Base-by-base conservation (phyloP, 441 rosid species). In the Aquilaria agallochum region DNA sequence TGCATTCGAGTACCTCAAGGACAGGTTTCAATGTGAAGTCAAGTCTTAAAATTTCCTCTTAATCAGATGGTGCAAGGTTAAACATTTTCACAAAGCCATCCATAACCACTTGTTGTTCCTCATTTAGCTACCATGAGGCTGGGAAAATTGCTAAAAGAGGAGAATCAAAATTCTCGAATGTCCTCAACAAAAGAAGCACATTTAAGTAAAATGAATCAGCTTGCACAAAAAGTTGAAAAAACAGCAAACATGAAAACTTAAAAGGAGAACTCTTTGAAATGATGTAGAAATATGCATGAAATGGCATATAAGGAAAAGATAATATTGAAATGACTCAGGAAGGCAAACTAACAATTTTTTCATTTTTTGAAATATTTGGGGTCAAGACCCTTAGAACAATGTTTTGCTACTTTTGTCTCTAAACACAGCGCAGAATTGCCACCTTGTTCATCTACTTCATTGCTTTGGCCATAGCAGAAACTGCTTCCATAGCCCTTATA, bases 401-500 rank as follows among this genome's bases (percentile, higher is more conserved):
- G 65, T 62, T 88, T 48, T 80, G 79, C 68, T 80, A 93, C 58
- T 95, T 95, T 59, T 88, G 88, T 78, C 93, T 86, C 99, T 97
- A 95, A 67, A 89, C 98, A 72, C 99, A 95, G 13, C 97, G 96
- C 67, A 88, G 60, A 68, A 95, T 85, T 57, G 96, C 95, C 58
- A 89, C 93, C 70, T 74, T 87, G 65, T 83, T 82, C 80, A 76
- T 70, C 81, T 85, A 82, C 74, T 78, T 86, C 98, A 89, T 88
- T 68, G 93, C 98, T 78, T 93, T 85, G n/a, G 95, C 95, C 62
- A 95, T 55, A 49, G 98, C 92, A 74, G 99, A 95, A 78, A 84
- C 79, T 14, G 95, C 93, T 49, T 83, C 58, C 33, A 67, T 72
- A 63, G 86, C 94, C 68, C 78, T 73, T 65, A 70, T 61, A 67